Conservation (phyloP, 768 basidiomycete genomes). For the Pilatotrama ljubarskyi region DNA sequence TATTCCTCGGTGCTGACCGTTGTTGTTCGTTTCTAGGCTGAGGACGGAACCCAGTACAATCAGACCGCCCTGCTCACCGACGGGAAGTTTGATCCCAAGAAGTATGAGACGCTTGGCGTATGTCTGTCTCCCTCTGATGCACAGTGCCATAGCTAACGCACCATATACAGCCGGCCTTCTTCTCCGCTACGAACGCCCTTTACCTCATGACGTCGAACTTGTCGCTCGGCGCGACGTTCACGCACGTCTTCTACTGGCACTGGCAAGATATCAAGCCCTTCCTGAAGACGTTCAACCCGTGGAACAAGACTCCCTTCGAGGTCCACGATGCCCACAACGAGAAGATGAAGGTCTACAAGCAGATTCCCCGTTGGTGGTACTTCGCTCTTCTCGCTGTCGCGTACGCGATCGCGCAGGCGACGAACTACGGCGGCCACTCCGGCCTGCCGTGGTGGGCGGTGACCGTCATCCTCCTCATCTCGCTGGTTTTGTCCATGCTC, state of each 20-base stretch:
- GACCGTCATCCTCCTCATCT: conserved; percentile 52
- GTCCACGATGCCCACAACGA: conserved; percentile 49
- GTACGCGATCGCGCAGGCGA: conserved; percentile 50
- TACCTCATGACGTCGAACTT: conserved; percentile 37
- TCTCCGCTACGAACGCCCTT: conserved; percentile 37
- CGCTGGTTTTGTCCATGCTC: conserved; percentile 53
- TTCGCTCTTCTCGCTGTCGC: conserved; percentile 42
- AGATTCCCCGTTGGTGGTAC: conserved; percentile 57
- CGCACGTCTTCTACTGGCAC: conserved; percentile 39
- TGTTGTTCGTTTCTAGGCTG: conserved; percentile 13
- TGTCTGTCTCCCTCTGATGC: not conserved
- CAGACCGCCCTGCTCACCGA: conserved; percentile 54
- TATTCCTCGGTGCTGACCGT: no score
- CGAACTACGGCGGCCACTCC: conserved; percentile 51
- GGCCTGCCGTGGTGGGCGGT: conserved; percentile 60
- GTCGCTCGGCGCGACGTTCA: conserved; percentile 34
- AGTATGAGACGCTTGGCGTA: conserved; percentile 30
- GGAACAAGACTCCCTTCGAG: conserved; percentile 31
- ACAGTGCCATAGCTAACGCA: not conserved
- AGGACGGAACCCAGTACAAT: conserved; percentile 31
- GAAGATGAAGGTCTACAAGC: conserved; percentile 51
- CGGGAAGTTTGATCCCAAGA: conserved; percentile 30
- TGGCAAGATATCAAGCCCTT: conserved; percentile 38
- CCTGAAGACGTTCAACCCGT: conserved; percentile 36
- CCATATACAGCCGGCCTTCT: conserved; percentile 32